phyloP scores from a whole-genome alignment of 2,329 filamentous ascomycete genomes.

The Monosporascus sp. region DNA sequence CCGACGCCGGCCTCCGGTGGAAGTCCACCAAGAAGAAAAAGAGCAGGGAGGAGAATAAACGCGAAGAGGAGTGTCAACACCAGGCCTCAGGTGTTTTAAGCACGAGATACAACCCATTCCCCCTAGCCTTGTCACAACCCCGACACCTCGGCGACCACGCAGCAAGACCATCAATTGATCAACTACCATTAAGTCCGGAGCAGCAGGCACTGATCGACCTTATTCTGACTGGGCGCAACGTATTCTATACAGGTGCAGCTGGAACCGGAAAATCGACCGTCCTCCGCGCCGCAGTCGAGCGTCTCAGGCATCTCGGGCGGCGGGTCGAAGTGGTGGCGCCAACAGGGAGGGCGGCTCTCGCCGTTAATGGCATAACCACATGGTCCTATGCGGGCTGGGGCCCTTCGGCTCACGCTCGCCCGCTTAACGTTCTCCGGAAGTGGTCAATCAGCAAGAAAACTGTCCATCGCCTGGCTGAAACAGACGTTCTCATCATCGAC shows the following conservation, averaged over 20 bases:
- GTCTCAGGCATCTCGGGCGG: slow-evolving; percentile 28
- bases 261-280: slow-evolving; percentile 56
- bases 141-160: too few species aligned
- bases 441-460: slow-evolving; percentile 1
- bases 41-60: too few species aligned
- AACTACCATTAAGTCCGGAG: slow-evolving; percentile 25
- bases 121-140: too few species aligned
- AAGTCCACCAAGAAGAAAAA: too few species aligned
- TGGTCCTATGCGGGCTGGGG: slow-evolving; percentile 55
- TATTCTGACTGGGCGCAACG: slow-evolving; percentile 46
- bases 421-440: slow-evolving; percentile 30
- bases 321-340: slow-evolving; percentile 51
- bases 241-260: slow-evolving; percentile 61
- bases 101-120: too few species aligned
- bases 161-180: too few species aligned
- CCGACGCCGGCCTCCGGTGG: too few species aligned
- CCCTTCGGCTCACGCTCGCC: slow-evolving; percentile 37
- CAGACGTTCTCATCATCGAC: slow-evolving; percentile 57
- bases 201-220: slow-evolving; percentile 44
- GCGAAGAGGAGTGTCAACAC: too few species aligned
- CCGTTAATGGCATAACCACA: slow-evolving; percentile 51
- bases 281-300: slow-evolving; percentile 40
- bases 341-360: slow-evolving; percentile 53
- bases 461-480: slow-evolving; percentile 29
- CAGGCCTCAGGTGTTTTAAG: too few species aligned